Evolutionary conservation across 176 grass and related monocot species (phyloP).

Genomic region (Oropetium thomaeum): DNA sequence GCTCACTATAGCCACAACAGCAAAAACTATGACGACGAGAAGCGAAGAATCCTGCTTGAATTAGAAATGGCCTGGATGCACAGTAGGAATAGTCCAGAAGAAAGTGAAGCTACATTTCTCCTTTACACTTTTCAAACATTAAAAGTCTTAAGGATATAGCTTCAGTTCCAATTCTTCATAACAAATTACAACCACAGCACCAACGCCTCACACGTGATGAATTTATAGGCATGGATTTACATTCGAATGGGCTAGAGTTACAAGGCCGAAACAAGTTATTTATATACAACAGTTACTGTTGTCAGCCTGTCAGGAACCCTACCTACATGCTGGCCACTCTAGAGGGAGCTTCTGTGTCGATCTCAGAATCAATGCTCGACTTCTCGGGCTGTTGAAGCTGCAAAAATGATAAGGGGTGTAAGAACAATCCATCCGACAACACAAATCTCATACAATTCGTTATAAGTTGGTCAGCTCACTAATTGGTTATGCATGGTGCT

Average conservation of each 20-base stretch:
- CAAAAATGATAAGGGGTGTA: conserved; percentile 7
- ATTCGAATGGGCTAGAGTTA: conserved; percentile 46
- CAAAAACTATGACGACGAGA: too few species aligned
- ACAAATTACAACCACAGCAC: conserved; percentile 21
- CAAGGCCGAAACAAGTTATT: conserved; percentile 31
- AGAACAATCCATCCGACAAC: not conserved
- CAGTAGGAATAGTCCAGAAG: not conserved
- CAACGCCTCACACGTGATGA: conserved; percentile 27
- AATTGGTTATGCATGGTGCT: not conserved
- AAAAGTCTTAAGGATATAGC: not conserved
- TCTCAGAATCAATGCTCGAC: conserved; percentile 31
- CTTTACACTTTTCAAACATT: not conserved
- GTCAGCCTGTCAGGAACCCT: conserved; percentile 17
- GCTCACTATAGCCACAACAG: too few species aligned
- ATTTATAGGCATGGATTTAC: conserved; percentile 38
- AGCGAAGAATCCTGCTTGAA: too few species aligned
- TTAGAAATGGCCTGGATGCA: not conserved
- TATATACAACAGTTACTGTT: conserved; percentile 52
- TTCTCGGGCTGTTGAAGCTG: conserved; percentile 16
- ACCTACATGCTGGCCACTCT: conserved; percentile 62
- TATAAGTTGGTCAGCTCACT: not conserved
- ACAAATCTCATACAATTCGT: not conserved
- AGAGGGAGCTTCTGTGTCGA: conserved; percentile 47
- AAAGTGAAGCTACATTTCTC: not conserved
- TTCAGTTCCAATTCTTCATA: not conserved